A percentile compares a stretch with the other conserved stretches of the same genome.
These are phyloP conservation scores for Aphanomyces stellatus DNA, from an alignment of 352 stramenopile genomes.

Conservation along the genomic window DNA sequence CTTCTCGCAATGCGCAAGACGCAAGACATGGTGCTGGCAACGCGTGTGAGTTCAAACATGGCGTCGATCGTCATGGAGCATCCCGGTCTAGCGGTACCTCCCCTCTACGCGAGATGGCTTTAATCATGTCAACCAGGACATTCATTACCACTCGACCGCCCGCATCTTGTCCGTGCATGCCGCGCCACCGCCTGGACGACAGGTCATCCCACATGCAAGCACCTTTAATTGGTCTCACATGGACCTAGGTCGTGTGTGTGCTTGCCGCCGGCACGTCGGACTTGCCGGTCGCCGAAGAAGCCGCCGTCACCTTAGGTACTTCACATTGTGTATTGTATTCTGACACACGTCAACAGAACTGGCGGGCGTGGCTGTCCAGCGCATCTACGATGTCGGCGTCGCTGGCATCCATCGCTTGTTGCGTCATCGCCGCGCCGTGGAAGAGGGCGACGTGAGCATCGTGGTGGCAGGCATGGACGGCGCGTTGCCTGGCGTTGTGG, in stretches of 20 bases:
- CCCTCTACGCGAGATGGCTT: not conserved
- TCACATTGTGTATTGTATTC: not conserved
- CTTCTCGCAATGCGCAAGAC: conserved; percentile 74
- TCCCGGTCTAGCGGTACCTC: not conserved
- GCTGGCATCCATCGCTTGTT: conserved; percentile 91
- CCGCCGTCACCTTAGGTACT: conserved; percentile 83
- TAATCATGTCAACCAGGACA: conserved; percentile 19
- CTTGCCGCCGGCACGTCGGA: conserved; percentile 95
- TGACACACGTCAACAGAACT: conserved; percentile 48
- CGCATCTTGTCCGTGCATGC: conserved; percentile 44
- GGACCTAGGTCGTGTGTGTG: conserved; percentile 48
- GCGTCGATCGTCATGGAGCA: not conserved
- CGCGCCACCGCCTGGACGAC: conserved; percentile 21
- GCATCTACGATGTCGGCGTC: conserved; percentile 91
- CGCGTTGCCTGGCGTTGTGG: conserved; percentile 94
- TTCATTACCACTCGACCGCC: conserved; percentile 58
- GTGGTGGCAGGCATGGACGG: conserved; percentile 97
- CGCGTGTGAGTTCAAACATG: conserved; percentile 39
- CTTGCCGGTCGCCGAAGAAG: conserved; percentile 94
- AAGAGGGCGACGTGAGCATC: conserved; percentile 88
- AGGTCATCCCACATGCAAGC: too few species aligned
- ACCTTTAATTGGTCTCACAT: too few species aligned
- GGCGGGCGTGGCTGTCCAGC: conserved; percentile 66
- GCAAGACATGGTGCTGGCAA: conserved; percentile 69
- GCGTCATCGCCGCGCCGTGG: conserved; percentile 75